Conservation (phyloP, 2,329 filamentous ascomycete species). For the Verticillium dahliae region DNA sequence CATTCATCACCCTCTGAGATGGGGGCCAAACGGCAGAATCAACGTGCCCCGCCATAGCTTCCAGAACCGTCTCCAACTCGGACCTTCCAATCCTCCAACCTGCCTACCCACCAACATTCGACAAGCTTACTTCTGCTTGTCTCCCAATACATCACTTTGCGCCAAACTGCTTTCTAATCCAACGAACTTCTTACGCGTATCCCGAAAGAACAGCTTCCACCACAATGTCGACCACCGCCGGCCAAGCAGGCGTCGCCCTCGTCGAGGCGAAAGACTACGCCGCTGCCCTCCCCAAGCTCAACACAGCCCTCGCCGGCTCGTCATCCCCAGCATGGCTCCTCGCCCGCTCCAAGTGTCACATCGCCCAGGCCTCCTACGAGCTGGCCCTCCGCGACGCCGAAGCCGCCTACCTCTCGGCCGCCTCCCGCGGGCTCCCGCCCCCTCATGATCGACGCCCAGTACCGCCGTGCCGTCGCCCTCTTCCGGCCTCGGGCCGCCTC, state of each 20-base stretch:
- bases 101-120: not conserved
- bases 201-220: not conserved
- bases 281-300: slow-evolving; percentile 62
- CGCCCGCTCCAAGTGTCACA: slow-evolving; percentile 72
- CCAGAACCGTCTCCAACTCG: slow-evolving; percentile 16
- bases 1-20: not conserved
- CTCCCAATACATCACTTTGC: no score
- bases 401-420: slow-evolving; percentile 54
- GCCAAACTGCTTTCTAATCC: not conserved
- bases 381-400: slow-evolving; percentile 66
- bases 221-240: slow-evolving; percentile 46
- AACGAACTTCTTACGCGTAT: not conserved
- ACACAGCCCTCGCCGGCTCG: slow-evolving; percentile 58
- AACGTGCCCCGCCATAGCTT: slow-evolving; percentile 23
- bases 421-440: slow-evolving; percentile 67
- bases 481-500: slow-evolving; percentile 63
- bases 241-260: slow-evolving; percentile 57
- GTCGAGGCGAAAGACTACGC: slow-evolving; percentile 57
- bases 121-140: no score
- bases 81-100: not conserved
- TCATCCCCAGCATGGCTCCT: slow-evolving; percentile 73
- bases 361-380: slow-evolving; percentile 53
- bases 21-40: not conserved
- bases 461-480: slow-evolving; percentile 70
- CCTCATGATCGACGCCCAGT: slow-evolving; percentile 73